phyloP scores from a whole-genome alignment of 495 filamentous ascomycete genomes.

The Penicillium lagena region DNA sequence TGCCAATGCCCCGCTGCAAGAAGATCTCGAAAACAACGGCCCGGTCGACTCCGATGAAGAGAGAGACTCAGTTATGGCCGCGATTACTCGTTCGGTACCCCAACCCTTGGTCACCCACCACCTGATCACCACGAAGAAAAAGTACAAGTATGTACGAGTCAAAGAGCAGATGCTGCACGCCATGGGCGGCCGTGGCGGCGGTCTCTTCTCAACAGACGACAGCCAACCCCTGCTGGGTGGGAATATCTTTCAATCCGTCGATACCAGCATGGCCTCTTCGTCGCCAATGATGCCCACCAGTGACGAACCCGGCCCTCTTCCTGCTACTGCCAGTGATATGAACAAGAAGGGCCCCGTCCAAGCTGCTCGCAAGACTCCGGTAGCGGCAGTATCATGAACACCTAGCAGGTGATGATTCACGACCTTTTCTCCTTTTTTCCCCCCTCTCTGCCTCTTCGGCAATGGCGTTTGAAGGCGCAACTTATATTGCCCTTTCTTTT shows the following conservation, averaged over 20 bases:
- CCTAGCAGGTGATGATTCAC: conserved; percentile 2
- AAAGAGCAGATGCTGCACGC: conserved; percentile 84
- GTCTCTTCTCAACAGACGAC: conserved; percentile 38
- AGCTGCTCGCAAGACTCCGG: conserved; percentile 17
- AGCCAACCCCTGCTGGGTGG: conserved; percentile 23
- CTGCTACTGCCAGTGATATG: conserved; percentile 10
- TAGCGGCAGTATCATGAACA: conserved; percentile 6
- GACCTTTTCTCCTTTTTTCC: not conserved
- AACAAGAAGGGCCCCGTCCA: conserved; percentile 17
- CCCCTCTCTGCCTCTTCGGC: not conserved
- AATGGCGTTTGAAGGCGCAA: too few relatives aligned
- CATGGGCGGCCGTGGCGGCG: conserved; percentile 42
- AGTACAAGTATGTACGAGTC: conserved; percentile 78
- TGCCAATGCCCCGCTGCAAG: conserved; percentile 84
- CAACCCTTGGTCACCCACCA: conserved; percentile 64
- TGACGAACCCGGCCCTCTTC: conserved; percentile 13
- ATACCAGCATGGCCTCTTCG: conserved; percentile 13
- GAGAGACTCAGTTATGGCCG: conserved; percentile 78
- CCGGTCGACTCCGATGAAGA: conserved; percentile 93
- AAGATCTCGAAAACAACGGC: conserved; percentile 68
- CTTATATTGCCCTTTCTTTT: not conserved
- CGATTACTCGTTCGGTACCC: conserved; percentile 67
- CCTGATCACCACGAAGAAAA: conserved; percentile 57
- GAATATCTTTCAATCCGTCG: conserved; percentile 27
- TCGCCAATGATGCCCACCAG: conserved; percentile 13